Conservation (phyloP, 176 grass and related monocot genomes). For the Musa schizocarpa region DNA sequence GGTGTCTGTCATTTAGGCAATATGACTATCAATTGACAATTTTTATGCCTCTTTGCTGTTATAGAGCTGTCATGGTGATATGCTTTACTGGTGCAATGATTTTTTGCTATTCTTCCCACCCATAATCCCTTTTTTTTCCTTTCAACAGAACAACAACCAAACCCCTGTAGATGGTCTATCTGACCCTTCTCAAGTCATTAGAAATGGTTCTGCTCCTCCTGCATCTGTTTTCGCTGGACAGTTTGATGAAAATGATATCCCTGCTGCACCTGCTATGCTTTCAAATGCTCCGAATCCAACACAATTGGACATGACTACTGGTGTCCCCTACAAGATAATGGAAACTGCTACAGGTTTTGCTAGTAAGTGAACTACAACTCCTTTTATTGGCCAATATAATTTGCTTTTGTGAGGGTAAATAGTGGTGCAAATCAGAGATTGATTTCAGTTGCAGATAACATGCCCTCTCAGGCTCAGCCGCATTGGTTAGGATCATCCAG, state of each 20-base stretch:
- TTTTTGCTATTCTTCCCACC: background rate
- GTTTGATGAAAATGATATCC: constrained; percentile 38
- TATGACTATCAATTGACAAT: background rate
- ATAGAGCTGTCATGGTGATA: background rate
- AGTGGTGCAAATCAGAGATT: constrained; percentile 17
- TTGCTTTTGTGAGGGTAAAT: constrained; percentile 5
- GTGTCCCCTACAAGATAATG: constrained; percentile 31
- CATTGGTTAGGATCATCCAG: constrained; percentile 46
- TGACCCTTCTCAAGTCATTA: constrained; percentile 49
- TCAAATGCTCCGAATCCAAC: constrained; percentile 41
- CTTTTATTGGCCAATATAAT: constrained; percentile 5
- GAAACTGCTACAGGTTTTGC: constrained; percentile 43
- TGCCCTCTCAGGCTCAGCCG: constrained; percentile 35
- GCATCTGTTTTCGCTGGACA: constrained; percentile 48
- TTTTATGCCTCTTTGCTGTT: constrained; percentile 7
- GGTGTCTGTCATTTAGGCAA: constrained; percentile 31
- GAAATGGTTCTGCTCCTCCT: constrained; percentile 56
- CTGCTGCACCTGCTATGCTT: constrained; percentile 37
- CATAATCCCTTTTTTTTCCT: constrained; percentile 1
- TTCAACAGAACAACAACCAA: constrained; percentile 53
- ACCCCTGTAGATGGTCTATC: constrained; percentile 35
- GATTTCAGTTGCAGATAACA: constrained; percentile 44
- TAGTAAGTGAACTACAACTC: constrained; percentile 24
- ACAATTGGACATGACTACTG: constrained; percentile 40
- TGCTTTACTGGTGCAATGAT: background rate